A percentile compares a stretch with the other conserved stretches of the same genome.
phyloP scores from a whole-genome alignment of 176 grass and related monocot species.

The Oryza longistaminata region DNA sequence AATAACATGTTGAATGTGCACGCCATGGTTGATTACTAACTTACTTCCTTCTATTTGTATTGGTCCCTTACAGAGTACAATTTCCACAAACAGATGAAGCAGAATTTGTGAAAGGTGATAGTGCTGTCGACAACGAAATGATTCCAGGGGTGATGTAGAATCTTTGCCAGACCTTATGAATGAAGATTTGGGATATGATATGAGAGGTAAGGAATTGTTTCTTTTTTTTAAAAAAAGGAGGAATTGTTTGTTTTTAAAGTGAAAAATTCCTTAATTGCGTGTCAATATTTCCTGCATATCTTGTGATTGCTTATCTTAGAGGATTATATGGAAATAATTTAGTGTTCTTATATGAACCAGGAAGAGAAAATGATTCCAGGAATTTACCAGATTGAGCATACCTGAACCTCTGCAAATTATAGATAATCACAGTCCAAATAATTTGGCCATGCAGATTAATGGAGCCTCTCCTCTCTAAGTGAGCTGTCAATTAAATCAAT shows the following conservation, averaged over 20 bases:
- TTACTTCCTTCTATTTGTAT: conserved; percentile 16
- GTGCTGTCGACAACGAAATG: conserved; percentile 20
- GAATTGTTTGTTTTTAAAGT: conserved; percentile 19
- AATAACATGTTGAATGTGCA: conserved; percentile 29
- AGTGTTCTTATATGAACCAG: neutral
- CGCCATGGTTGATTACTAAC: neutral
- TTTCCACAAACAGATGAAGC: conserved; percentile 30
- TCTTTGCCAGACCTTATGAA: neutral
- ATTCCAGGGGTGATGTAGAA: conserved; percentile 25
- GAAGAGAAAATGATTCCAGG: neutral
- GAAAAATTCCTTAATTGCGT: neutral
- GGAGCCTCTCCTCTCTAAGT: neutral
- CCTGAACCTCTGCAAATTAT: neutral
- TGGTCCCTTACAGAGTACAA: conserved; percentile 33
- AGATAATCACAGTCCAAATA: neutral
- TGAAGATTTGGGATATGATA: conserved; percentile 36
- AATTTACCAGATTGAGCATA: neutral
- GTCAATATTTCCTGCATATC: neutral
- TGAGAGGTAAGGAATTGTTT: conserved; percentile 19
- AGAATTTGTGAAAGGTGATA: conserved; percentile 28
- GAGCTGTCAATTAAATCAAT: neutral
- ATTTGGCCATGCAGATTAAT: neutral
- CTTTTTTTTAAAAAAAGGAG: too few species aligned
- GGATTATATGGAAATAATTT: neutral
- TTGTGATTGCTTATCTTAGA: neutral